phyloP scores from a whole-genome alignment of 345 rosid species.

The Populus tremula region DNA sequence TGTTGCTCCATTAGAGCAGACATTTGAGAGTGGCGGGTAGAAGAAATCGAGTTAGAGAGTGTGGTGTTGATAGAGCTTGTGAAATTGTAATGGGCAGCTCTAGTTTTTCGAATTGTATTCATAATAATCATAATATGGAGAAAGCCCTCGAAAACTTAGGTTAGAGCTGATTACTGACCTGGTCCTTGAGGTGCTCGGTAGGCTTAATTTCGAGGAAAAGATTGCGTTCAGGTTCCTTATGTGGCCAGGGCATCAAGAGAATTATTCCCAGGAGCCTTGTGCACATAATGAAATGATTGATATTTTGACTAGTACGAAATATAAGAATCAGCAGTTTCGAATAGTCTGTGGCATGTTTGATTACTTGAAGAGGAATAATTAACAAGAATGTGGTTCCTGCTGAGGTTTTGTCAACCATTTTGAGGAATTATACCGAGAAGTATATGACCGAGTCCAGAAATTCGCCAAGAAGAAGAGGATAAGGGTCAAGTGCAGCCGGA shows the following conservation, averaged over 20 bases:
- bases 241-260: conserved; percentile 65
- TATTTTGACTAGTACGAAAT: conserved; percentile 74
- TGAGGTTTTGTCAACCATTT: conserved; percentile 49
- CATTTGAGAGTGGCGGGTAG: conserved; percentile 6
- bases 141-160: conserved; percentile 51
- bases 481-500: conserved; percentile 83
- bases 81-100: conserved; percentile 36
- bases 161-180: conserved; percentile 52
- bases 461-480: conserved; percentile 79
- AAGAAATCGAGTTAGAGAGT: conserved; percentile 16
- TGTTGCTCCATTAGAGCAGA: conserved; percentile 12
- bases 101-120: conserved; percentile 20
- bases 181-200: conserved; percentile 56
- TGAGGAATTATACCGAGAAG: conserved; percentile 70
- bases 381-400: conserved; percentile 48
- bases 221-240: conserved; percentile 71
- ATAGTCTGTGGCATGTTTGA: conserved; percentile 79
- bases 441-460: conserved; percentile 74
- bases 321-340: conserved; percentile 74
- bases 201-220: conserved; percentile 78
- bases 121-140: conserved; percentile 52
- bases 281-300: conserved; percentile 77
- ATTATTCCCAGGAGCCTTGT: conserved; percentile 59
- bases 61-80: conserved; percentile 48
- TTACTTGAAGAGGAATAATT: conserved; percentile 72